Conservation (phyloP, 306 rosid species). For the Glycyrrhiza uralensis region DNA sequence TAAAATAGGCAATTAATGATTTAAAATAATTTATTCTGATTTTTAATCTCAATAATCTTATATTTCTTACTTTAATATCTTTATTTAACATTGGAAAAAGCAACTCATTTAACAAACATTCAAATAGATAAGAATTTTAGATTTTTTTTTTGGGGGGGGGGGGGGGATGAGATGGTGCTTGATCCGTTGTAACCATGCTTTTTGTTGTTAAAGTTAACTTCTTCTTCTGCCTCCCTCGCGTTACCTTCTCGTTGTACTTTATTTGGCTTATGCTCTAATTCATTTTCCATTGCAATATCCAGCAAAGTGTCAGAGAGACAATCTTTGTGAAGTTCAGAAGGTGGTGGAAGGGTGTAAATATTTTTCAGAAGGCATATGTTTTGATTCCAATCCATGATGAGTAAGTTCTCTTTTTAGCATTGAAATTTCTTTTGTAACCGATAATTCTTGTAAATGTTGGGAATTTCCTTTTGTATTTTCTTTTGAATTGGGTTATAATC, state of each 20-base stretch:
- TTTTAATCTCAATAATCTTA: background rate
- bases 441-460: conserved; percentile 7
- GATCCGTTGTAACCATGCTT: background rate
- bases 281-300: conserved; percentile 34
- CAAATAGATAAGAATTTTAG: background rate
- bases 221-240: background rate
- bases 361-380: conserved; percentile 85
- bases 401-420: conserved; percentile 47
- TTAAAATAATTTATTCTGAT: background rate
- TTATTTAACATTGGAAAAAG: background rate
- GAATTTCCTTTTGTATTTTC: conserved; percentile 6
- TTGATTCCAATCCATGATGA: conserved; percentile 84
- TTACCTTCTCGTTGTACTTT: conserved; percentile 5
- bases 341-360: conserved; percentile 97
- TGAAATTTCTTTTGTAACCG: background rate
- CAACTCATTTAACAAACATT: background rate
- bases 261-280: conserved; percentile 23
- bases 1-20: background rate
- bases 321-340: conserved; percentile 79
- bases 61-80: background rate
- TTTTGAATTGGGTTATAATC: background rate
- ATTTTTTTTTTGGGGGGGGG: background rate
- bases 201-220: conserved; percentile 16
- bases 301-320: conserved; percentile 54
- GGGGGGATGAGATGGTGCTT: background rate